Conservation (phyloP, 495 filamentous ascomycete species). For the Xylaria nigripes region DNA sequence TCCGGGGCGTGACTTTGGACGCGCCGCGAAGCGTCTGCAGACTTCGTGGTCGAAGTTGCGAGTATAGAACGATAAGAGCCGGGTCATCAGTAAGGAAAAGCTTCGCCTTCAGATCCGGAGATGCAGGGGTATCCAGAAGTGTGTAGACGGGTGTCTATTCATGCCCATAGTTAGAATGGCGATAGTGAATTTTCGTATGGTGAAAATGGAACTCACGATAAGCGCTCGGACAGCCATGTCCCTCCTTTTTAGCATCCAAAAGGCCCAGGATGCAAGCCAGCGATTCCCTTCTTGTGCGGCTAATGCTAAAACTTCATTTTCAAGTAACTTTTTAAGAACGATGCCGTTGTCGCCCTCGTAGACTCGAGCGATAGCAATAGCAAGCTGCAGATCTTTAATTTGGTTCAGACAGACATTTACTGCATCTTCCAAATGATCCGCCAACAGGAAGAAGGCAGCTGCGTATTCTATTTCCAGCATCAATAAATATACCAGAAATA, state of each 20-base stretch:
- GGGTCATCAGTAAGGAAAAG: constrained; percentile 86
- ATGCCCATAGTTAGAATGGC: constrained; percentile 10
- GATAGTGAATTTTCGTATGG: background rate
- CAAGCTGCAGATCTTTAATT: constrained; percentile 80
- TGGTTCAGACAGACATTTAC: constrained; percentile 78
- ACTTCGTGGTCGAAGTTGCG: constrained; percentile 76
- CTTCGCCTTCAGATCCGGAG: constrained; percentile 59
- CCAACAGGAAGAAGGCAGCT: constrained; percentile 90
- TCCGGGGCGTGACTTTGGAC: constrained; percentile 65
- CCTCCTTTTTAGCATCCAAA: constrained; percentile 78
- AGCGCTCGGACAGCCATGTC: constrained; percentile 85
- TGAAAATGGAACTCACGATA: constrained; percentile 40
- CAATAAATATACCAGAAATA: constrained; percentile 4
- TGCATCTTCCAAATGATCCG: constrained; percentile 76
- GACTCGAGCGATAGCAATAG: constrained; percentile 78
- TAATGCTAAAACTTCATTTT: constrained; percentile 69
- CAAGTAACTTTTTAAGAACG: constrained; percentile 62
- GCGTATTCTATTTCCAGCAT: constrained; percentile 63
- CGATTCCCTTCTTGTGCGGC: constrained; percentile 77
- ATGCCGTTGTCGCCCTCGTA: constrained; percentile 82
- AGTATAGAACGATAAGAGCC: constrained; percentile 76
- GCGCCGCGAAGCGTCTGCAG: constrained; percentile 79
- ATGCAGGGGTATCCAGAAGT: constrained; percentile 51
- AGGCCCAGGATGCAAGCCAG: constrained; percentile 94
- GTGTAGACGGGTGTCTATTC: constrained; percentile 65